phyloP scores from a whole-genome alignment of 1,284 basidiomycete species.

The Athelia sp. region DNA sequence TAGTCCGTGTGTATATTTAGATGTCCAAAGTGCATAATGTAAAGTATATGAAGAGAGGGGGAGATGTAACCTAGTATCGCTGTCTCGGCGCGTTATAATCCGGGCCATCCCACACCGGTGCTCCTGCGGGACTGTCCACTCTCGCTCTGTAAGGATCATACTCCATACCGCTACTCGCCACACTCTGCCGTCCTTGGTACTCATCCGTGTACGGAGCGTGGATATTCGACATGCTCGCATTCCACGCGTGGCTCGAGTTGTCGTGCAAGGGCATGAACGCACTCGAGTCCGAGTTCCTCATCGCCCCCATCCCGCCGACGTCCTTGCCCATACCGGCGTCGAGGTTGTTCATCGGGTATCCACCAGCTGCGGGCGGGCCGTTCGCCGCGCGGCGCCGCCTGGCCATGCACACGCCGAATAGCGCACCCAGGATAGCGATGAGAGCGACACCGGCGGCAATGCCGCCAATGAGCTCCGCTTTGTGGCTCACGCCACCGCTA shows the following conservation, averaged over 20 bases:
- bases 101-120: background rate
- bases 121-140: background rate
- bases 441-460: slow-evolving; percentile 20
- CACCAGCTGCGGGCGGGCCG: background rate
- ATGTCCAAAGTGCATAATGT: no score
- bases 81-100: no score
- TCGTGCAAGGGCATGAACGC: slow-evolving; percentile 55
- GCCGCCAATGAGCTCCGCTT: slow-evolving; percentile 12
- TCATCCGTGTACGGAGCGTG: background rate
- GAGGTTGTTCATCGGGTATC: slow-evolving; percentile 2
- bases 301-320: slow-evolving; percentile 7
- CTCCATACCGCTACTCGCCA: background rate
- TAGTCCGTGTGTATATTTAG: no score
- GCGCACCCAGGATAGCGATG: slow-evolving; percentile 20
- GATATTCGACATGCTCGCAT: slow-evolving; percentile 39
- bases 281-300: slow-evolving; percentile 47
- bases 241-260: slow-evolving; percentile 47
- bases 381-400: slow-evolving; percentile 22
- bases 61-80: no score
- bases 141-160: background rate
- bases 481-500: slow-evolving; percentile 11
- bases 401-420: slow-evolving; percentile 21
- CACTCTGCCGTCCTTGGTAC: background rate
- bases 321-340: background rate
- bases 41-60: no score